phyloP scores from a whole-genome alignment of 129 eudicot species.

The Lactuca saligna region DNA sequence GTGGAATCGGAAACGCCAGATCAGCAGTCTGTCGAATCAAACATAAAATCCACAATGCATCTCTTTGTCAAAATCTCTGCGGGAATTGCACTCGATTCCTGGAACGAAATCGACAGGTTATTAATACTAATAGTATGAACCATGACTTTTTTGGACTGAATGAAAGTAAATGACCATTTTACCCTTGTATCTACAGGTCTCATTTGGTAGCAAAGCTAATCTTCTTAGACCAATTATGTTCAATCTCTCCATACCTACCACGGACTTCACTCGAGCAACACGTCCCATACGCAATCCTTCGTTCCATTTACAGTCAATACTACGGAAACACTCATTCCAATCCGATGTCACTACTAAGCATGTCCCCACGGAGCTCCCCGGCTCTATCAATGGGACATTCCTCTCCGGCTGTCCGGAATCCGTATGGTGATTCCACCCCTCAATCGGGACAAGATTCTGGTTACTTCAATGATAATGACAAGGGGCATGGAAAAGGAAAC shows the following conservation, averaged over 20 bases:
- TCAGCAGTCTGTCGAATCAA: constrained; percentile 63
- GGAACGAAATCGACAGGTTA: constrained; percentile 89
- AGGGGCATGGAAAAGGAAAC: constrained; percentile 39
- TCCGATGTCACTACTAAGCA: constrained; percentile 54
- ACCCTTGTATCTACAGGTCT: constrained; percentile 50
- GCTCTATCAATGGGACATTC: constrained; percentile 71
- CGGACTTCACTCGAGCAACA: constrained; percentile 72
- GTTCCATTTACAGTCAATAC: constrained; percentile 90
- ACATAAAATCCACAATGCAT: constrained; percentile 76
- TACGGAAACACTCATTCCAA: constrained; percentile 65
- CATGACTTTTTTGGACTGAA: too few species aligned
- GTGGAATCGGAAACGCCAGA: constrained; percentile 57
- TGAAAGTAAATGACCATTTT: too few species aligned
- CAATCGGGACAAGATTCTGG: constrained; percentile 67
- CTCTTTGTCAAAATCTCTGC: constrained; percentile 80
- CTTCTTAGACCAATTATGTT: constrained; percentile 87
- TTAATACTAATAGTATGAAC: constrained; percentile 5
- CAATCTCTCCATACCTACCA: constrained; percentile 80
- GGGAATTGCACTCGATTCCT: constrained; percentile 73
- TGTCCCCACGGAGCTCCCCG: constrained; percentile 85
- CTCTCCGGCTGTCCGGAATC: constrained; percentile 72
- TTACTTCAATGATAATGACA: constrained; percentile 44
- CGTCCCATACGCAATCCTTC: constrained; percentile 80
- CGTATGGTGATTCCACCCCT: constrained; percentile 66
- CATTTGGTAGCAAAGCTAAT: constrained; percentile 82